phyloP scores from a whole-genome alignment of 75 land plant species.

The Cunninghamia lanceolata region DNA sequence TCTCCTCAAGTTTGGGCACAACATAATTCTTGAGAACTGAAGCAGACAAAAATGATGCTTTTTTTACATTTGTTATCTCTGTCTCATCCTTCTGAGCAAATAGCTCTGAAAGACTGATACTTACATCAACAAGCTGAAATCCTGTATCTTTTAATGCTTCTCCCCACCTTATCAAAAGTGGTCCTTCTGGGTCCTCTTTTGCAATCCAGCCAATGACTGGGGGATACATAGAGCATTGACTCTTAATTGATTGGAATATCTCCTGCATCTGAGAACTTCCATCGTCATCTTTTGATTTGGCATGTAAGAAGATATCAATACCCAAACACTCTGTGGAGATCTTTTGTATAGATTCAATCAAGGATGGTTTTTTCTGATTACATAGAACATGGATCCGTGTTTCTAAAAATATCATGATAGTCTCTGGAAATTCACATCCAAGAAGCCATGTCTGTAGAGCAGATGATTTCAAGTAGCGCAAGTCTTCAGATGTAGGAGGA shows the following conservation, averaged over 20 bases:
- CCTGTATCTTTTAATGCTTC: conserved; percentile 27
- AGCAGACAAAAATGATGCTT: conserved; percentile 36
- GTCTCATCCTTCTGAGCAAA: conserved; percentile 49
- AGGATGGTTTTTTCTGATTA: conserved; percentile 31
- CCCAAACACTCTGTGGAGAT: conserved; percentile 29
- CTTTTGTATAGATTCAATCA: conserved; percentile 32
- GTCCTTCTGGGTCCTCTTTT: conserved; percentile 43
- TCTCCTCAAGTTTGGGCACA: conserved; percentile 41
- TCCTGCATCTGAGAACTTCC: conserved; percentile 31
- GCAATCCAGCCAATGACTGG: conserved; percentile 38
- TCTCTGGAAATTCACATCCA: conserved; percentile 54
- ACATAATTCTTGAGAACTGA: conserved; percentile 36
- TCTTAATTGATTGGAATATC: conserved; percentile 26
- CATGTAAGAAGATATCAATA: conserved; percentile 38
- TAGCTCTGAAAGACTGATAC: conserved; percentile 39
- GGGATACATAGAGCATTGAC: conserved; percentile 14
- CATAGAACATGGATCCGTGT: conserved; percentile 36
- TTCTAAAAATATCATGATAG: conserved; percentile 41
- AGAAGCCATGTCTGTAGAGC: conserved; percentile 53
- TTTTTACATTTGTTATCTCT: conserved; percentile 39
- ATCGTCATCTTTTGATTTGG: conserved; percentile 28
- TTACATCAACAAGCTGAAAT: conserved; percentile 27
- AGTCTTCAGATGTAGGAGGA: conserved; percentile 44
- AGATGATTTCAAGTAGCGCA: conserved; percentile 49
- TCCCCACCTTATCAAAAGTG: conserved; percentile 45